Evolutionary conservation across 495 filamentous ascomycete genomes (phyloP).

Genomic region (Paragyromitra xinjiangensis): DNA sequence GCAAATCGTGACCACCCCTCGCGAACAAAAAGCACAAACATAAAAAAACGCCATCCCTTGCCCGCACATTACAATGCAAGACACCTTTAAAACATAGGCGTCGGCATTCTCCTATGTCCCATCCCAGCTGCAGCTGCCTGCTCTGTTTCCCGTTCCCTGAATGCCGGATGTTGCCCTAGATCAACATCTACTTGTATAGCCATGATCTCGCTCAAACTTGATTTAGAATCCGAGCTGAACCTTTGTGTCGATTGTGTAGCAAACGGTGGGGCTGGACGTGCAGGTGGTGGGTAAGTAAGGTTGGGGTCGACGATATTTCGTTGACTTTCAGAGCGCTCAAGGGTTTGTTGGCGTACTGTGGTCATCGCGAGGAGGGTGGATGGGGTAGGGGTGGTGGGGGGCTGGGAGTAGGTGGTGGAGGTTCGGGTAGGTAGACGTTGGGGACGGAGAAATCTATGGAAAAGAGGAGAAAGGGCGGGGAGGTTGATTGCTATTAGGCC

Average conservation of each 20-base stretch:
- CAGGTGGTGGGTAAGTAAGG: not conserved
- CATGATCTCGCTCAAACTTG: slow-evolving; percentile 29
- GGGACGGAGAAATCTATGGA: slow-evolving; percentile 25
- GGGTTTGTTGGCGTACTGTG: not conserved
- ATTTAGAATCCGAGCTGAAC: slow-evolving; percentile 38
- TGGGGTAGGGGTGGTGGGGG: slow-evolving; percentile 22
- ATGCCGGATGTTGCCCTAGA: slow-evolving; percentile 34
- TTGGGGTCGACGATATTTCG: not conserved
- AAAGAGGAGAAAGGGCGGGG: slow-evolving; percentile 31
- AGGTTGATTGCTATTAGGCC: slow-evolving; percentile 38
- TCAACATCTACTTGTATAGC: slow-evolving; percentile 28
- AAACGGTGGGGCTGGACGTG: slow-evolving; percentile 20
- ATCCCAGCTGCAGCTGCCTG: not conserved
- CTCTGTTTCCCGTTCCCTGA: slow-evolving; percentile 13
- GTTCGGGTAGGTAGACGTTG: not conserved
- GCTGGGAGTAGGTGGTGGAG: not conserved
- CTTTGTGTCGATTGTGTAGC: slow-evolving; percentile 9
- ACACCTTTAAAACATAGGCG: slow-evolving; percentile 26
- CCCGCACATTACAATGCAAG: not conserved
- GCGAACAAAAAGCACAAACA: not conserved
- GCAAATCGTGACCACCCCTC: not conserved
- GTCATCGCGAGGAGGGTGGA: slow-evolving; percentile 24
- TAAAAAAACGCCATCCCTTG: not conserved
- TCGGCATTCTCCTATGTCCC: slow-evolving; percentile 14
- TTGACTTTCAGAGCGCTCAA: slow-evolving; percentile 23